Evolutionary conservation across 1,284 basidiomycete genomes (phyloP), one percentile per base, ranked within the genome.

Genomic region (Apiotrichum domesticum): DNA sequence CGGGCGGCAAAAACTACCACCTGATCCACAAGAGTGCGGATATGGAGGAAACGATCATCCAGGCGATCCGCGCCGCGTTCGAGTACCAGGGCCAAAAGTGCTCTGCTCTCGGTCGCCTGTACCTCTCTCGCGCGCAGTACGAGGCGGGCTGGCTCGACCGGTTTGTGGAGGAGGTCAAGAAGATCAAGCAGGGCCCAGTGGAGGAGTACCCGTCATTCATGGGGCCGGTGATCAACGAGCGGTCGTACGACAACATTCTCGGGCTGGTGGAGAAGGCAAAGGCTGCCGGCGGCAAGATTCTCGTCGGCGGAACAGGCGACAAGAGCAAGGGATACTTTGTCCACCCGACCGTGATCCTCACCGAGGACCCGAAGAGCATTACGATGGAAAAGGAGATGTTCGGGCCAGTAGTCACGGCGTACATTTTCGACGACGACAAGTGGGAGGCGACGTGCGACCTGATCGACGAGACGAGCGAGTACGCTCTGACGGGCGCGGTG

Each of bases 81-180:
- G 95, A 99, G 78, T 99, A 98, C 78, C 92, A 94, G 79, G 94
- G 65, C 48, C 96, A 98, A 75, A 98, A 99, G 79, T 99, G 95
- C 77, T 95, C 91, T 37, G 95, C 96, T 0, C 83, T 96, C 35
- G 94, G 92, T 5, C 83, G 95, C 51, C 74, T 90, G 43, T 99
- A 98, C 77, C 90, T 98, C 13, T 85, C 96, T 44, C 79, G 83
- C 46, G 90, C 88, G 3, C 73, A 90, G 51, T 98, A 95, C 96
- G 81, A 86, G 56, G 80, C 79, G 48, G 90, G 90, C 46, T 97
- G 98, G 83, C 89, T 88, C 77, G 84, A 90, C 49, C 82, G 84
- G 71, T 79, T 97, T 48, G 77, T 91, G 59, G 72, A 79, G 40
- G 87, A 95, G 74, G 82, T 87, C 53, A 81, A 85, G 32, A 87